Base-by-base conservation (phyloP, 2,329 filamentous ascomycete genomes). In the Xylariaceae sp. region DNA sequence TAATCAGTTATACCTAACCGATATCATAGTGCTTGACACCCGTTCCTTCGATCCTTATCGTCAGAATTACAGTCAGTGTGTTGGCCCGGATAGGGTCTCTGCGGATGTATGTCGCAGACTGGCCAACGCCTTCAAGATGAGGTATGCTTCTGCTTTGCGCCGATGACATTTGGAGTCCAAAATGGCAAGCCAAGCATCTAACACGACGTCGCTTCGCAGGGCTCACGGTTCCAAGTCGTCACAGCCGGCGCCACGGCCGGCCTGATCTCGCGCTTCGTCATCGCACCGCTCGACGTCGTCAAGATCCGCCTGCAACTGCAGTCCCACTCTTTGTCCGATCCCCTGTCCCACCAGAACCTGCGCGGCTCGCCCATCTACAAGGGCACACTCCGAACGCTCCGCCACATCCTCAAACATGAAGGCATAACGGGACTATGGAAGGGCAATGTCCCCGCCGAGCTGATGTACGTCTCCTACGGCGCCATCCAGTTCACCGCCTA, bases 231-330 rank as follows among this genome's bases (percentile, higher is more conserved):
- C 50, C 82, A 86, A 70, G 81, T 83, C 62, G 77, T 84, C 54
- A 72, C 77, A 51, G 82, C 83, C 48, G 83, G 83, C 57, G 82
- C 79, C 52, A 78, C 79, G 66, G 90, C 94, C 64, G 94, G 94
- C 60, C 83, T 97, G 66, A 86, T 97, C 64, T 94, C 94, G 57
- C 88, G 92, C 73, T 97, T 99, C 79, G 85, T 94, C 71, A 88
- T 97, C 72, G 91, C 94, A 15, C 94, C 94, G 56, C 88, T 99
- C 66, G 94, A 99, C 75, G 94, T 99, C 64, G 86, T 97, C 77
- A 97, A 99, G 80, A 99, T 99, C 76, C 90, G 94, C 51, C 87
- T 97, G 51, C 94, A 99, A 74, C 86, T 99, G 15, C 94, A 97
- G 75, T 85, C 89, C 50, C 89, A 95, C 77, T 92, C 90, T 53